Evolutionary conservation across 371 early-diverging fungal species (phyloP), one percentile per base, ranked within the genome.

Genomic region (Mucor saturninus): DNA sequence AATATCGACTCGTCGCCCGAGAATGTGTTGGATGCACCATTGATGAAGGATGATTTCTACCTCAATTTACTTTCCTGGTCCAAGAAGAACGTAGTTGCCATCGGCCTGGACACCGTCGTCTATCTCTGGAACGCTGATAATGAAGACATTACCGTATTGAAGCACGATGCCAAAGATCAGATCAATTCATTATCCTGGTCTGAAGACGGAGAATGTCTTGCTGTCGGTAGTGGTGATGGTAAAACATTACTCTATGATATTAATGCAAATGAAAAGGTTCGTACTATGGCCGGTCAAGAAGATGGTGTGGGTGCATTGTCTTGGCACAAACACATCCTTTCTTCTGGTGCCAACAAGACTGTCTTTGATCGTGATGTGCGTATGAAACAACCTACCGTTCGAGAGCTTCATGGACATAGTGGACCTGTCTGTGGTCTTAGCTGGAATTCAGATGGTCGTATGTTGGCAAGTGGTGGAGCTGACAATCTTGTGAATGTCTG

Each of bases 31-130:
- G 98, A 97, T 73, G 96, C 98, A 0, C 96, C 96, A 0, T 95
- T 91, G 1, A 75, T 99, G 68, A 64, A 84, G 7, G 98, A 99
- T 69, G 99, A 99, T 72, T 99, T 93, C 71, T 99, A 99, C 73
- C 81, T 98, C 30, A 99, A 99, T 71, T 69, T 99, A 45, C 74
- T 99, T 30, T 98, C 98, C 69, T 99, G 99, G 99, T 92, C 91
- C 4, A 61, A 73, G 26, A 71, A 69, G 11, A 94, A 97, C 56
- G 74, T 90, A 13, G 74, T 99, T 10, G 95, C 96, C 11, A 89
- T 99, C 42, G 99, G 90, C 2, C 81, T 99, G 11, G 93, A 88
- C 62, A 86, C 91, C 39, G 82, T 88, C 9, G 91, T 98, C 6
- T 99, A 95, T 73, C 69, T 97, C 8, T 99, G 98, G 96, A 94